Percentiles rank a stretch among this genome's conserved stretches.
These are phyloP conservation scores for Triticum dicoccoides DNA, from an alignment of 176 grass and related monocot genomes.

Conservation along the genomic window DNA sequence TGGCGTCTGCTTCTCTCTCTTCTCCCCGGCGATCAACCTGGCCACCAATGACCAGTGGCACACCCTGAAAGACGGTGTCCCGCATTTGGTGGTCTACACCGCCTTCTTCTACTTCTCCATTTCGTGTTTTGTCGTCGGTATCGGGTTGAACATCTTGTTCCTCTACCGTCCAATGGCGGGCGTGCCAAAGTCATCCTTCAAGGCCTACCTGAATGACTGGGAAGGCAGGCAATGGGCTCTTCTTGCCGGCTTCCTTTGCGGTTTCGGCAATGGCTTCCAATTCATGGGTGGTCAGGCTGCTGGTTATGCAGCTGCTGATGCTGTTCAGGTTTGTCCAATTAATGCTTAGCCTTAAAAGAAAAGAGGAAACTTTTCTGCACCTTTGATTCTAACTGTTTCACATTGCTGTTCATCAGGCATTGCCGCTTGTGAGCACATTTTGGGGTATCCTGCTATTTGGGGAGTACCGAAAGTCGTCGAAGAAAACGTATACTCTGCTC, in stretches of 20 bases:
- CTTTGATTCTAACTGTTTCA: slow-evolving; percentile 9
- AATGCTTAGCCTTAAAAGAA: neutral
- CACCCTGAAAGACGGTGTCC: slow-evolving; percentile 65
- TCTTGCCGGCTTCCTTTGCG: slow-evolving; percentile 72
- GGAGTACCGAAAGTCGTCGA: slow-evolving; percentile 66
- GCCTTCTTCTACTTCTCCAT: slow-evolving; percentile 99
- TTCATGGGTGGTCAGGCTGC: slow-evolving; percentile 99
- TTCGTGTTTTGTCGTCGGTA: slow-evolving; percentile 70
- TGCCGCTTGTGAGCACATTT: slow-evolving; percentile 87
- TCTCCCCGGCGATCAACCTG: slow-evolving; percentile 93
- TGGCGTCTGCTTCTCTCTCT: slow-evolving; percentile 87
- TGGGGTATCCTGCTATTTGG: slow-evolving; percentile 76
- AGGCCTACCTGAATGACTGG: slow-evolving; percentile 84
- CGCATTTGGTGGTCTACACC: slow-evolving; percentile 87
- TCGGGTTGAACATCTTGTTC: slow-evolving; percentile 80
- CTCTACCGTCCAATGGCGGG: slow-evolving; percentile 81
- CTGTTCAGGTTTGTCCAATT: slow-evolving; percentile 69
- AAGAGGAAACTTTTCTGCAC: neutral
- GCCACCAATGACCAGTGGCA: slow-evolving; percentile 96
- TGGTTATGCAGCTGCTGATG: slow-evolving; percentile 95
- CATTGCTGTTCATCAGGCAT: slow-evolving; percentile 40
- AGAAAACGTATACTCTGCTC: slow-evolving; percentile 64
- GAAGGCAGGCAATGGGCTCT: slow-evolving; percentile 93
- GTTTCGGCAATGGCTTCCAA: slow-evolving; percentile 93
- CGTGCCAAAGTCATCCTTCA: slow-evolving; percentile 73